phyloP scores from a whole-genome alignment of 2,329 filamentous ascomycete genomes.

The Diplodia seriata region DNA sequence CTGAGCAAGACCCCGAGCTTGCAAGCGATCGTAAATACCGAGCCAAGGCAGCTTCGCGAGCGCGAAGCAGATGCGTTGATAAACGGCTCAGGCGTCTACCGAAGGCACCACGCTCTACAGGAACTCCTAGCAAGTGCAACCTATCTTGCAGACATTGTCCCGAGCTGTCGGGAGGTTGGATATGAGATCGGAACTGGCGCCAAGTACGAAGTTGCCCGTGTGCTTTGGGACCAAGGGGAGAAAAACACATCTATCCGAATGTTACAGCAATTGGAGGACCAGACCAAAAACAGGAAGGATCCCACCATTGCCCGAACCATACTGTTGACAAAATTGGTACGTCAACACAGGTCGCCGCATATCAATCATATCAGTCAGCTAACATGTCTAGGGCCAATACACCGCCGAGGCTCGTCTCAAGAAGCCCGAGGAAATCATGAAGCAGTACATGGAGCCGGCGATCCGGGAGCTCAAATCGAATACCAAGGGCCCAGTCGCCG shows the following conservation, averaged over 20 bases:
- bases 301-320: slow-evolving; percentile 58
- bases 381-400: slow-evolving; percentile 69
- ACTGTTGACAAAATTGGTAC: slow-evolving; percentile 80
- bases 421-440: slow-evolving; percentile 88
- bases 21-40: slow-evolving; percentile 66
- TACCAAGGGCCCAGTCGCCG: slow-evolving; percentile 73
- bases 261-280: slow-evolving; percentile 69
- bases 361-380: slow-evolving; percentile 31
- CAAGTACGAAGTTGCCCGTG: slow-evolving; percentile 82
- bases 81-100: slow-evolving; percentile 74
- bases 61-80: slow-evolving; percentile 80
- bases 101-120: slow-evolving; percentile 81
- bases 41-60: slow-evolving; percentile 68
- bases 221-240: slow-evolving; percentile 94
- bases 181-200: slow-evolving; percentile 78
- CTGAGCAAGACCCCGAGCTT: slow-evolving; percentile 74
- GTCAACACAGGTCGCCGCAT: background rate
- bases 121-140: slow-evolving; percentile 88
- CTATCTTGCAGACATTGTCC: slow-evolving; percentile 78
- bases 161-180: slow-evolving; percentile 71
- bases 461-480: slow-evolving; percentile 78
- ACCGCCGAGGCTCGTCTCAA: slow-evolving; percentile 89
- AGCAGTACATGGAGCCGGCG: slow-evolving; percentile 82
- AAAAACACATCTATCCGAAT: slow-evolving; percentile 87
- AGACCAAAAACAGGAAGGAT: slow-evolving; percentile 36